Base-by-base conservation (phyloP, 2,329 filamentous ascomycete species). In the Hymenotorrendiella dingleyae region DNA sequence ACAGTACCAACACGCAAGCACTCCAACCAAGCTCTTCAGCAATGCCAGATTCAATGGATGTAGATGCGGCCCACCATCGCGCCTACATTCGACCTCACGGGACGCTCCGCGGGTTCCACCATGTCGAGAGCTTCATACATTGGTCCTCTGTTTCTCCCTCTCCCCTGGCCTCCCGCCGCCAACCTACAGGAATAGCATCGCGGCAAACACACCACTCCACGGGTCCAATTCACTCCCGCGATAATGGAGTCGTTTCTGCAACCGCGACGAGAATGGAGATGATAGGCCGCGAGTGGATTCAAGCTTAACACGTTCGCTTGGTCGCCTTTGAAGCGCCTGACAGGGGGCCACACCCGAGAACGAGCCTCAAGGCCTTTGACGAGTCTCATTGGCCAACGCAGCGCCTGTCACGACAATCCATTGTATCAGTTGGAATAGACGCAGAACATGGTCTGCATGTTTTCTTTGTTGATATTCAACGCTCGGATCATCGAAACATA, bases 351-450 rank as follows among this genome's bases (percentile, higher is more conserved):
- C 21, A 23, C 11, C 30, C 23, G 29, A 28, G 10, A 34, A 42
- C 21, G 33, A 46, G 34, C 47, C 47, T 39, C 33, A n/a, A 34
- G 37, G 17, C 17, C 35, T 35, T 47, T 45, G 22, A 40, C 28
- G 11, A 24, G 27, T 54, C 52, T 44, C 21, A 61, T 61, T 60
- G 57, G 59, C 44, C 50, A 49, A 23, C 36, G 33, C 54, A 60
- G 59, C 59, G 59, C 38, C 41, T 57, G 51, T 47, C 49, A 56
- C 46, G 19, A 60, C 57, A 49, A 28, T 40, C 46, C 35, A 37
- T 37, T 55, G 59, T 60, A 54, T 59, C 59, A 59, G 52, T 43
- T 54, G 58, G 55, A 53, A 54, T 60, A 60, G 56, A 60, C 48
- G 55, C 52, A 52, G 42, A 27, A 26, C 26, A 29, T 29, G 20